These are phyloP conservation scores for Anacardium occidentale DNA, from an alignment of 345 rosid genomes.

Conservation along the genomic window DNA sequence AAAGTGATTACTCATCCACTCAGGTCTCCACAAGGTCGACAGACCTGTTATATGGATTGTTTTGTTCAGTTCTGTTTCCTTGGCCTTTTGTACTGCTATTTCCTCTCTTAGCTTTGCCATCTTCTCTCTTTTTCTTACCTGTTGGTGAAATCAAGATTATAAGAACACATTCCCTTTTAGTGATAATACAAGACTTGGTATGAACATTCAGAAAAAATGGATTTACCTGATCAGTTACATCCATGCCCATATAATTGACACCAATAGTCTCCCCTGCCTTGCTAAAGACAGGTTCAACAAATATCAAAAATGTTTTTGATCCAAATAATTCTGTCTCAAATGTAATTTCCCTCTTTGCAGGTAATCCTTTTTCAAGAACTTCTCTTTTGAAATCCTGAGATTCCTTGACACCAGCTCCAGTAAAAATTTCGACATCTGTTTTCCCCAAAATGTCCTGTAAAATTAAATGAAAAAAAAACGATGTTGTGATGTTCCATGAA, in stretches of 20 bases:
- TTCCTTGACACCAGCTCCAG: conserved; percentile 89
- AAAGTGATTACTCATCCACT: conserved; percentile 4
- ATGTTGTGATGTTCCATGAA: neutral
- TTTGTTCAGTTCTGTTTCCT: conserved; percentile 89
- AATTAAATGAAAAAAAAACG: conserved; percentile 12
- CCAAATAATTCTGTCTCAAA: conserved; percentile 86
- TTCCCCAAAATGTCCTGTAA: conserved; percentile 85
- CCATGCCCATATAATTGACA: conserved; percentile 97
- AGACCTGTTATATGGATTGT: conserved; percentile 96
- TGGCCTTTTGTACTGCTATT: conserved; percentile 92
- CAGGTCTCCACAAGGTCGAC: neutral
- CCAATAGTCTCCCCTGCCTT: conserved; percentile 86
- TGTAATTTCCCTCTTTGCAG: conserved; percentile 91
- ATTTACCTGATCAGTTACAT: conserved; percentile 86
- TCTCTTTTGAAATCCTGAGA: conserved; percentile 93
- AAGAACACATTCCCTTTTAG: conserved; percentile 5
- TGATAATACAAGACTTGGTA: too few species aligned
- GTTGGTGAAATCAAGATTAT: conserved; percentile 20
- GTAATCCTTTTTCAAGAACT: conserved; percentile 79
- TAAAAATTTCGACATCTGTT: conserved; percentile 83
- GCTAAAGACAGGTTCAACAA: conserved; percentile 88
- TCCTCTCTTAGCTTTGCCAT: conserved; percentile 90
- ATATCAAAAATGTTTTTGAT: conserved; percentile 78
- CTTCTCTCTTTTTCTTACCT: conserved; percentile 85
- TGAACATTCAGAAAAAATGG: conserved; percentile 3